A percentile compares a stretch with the other conserved stretches of the same genome.
phyloP scores from a whole-genome alignment of 257 asterid species.

The Solanum okadae region DNA sequence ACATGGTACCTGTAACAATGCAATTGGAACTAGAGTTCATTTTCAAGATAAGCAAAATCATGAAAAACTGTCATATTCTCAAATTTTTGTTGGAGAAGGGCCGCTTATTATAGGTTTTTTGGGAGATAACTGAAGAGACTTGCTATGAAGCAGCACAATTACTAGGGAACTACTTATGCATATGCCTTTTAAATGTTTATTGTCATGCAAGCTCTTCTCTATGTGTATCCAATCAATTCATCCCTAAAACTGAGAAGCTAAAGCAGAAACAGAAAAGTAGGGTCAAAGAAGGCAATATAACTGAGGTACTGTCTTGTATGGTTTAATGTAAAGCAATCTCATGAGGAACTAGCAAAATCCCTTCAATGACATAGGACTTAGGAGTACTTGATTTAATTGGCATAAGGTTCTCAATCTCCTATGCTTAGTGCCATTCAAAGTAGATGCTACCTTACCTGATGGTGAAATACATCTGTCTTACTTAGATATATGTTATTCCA shows the following conservation, averaged over 20 bases:
- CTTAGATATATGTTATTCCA: neutral
- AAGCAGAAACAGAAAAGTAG: neutral
- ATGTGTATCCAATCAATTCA: neutral
- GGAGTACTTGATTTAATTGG: neutral
- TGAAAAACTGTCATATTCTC: neutral
- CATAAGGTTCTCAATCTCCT: neutral
- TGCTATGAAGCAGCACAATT: neutral
- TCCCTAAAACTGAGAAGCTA: neutral
- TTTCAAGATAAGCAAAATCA: neutral
- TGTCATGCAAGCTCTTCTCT: neutral
- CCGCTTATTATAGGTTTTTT: neutral
- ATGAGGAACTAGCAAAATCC: neutral
- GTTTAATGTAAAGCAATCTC: neutral
- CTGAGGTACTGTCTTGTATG: neutral
- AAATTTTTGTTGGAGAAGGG: neutral
- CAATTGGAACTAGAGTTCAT: neutral
- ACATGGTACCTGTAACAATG: neutral
- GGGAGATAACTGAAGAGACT: neutral
- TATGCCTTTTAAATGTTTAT: neutral
- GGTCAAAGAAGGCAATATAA: neutral
- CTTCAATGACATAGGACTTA: neutral
- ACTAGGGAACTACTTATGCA: neutral
- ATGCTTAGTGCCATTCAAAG: neutral
- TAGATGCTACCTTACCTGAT: neutral
- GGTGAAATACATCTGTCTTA: neutral